These are phyloP conservation scores for Suillus subaureus DNA, from an alignment of 768 basidiomycete species.

Conservation along the genomic window DNA sequence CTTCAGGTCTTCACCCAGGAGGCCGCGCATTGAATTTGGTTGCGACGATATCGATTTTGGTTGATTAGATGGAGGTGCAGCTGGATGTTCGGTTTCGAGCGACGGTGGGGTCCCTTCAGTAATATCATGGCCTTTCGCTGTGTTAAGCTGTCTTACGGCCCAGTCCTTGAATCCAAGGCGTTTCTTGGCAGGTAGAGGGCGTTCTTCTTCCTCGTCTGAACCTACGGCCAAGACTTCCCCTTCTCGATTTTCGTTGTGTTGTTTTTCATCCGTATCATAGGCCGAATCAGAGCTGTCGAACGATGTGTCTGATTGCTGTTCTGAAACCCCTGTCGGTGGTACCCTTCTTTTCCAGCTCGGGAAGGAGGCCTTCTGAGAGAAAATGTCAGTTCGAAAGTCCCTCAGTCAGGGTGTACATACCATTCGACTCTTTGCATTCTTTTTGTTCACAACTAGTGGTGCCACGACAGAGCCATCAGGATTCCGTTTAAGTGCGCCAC, in stretches of 20 bases:
- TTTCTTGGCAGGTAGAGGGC: slow-evolving; percentile 38
- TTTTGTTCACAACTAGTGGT: slow-evolving; percentile 47
- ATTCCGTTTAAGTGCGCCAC: slow-evolving; percentile 68
- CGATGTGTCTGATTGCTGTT: slow-evolving; percentile 54
- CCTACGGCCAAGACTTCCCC: slow-evolving; percentile 16
- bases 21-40: slow-evolving; percentile 61
- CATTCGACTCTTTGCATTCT: slow-evolving; percentile 45
- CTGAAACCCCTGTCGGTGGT: slow-evolving; percentile 28
- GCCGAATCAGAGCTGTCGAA: slow-evolving; percentile 82
- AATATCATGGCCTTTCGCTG: slow-evolving; percentile 46
- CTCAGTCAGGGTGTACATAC: slow-evolving; percentile 34
- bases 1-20: slow-evolving; percentile 71
- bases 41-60: slow-evolving; percentile 37
- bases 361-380: slow-evolving; percentile 38
- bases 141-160: slow-evolving; percentile 78
- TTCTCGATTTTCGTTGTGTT: slow-evolving; percentile 17
- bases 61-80: slow-evolving; percentile 42
- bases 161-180: slow-evolving; percentile 80
- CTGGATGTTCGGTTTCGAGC: slow-evolving; percentile 9
- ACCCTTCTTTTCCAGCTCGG: slow-evolving; percentile 51
- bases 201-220: slow-evolving; percentile 24
- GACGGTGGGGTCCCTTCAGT: slow-evolving; percentile 14
- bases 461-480: slow-evolving; percentile 58
- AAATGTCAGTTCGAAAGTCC: slow-evolving; percentile 7
- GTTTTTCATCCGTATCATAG: slow-evolving; percentile 48